phyloP scores from a whole-genome alignment of 805 yeast species.

The Ogataea methylovora region DNA sequence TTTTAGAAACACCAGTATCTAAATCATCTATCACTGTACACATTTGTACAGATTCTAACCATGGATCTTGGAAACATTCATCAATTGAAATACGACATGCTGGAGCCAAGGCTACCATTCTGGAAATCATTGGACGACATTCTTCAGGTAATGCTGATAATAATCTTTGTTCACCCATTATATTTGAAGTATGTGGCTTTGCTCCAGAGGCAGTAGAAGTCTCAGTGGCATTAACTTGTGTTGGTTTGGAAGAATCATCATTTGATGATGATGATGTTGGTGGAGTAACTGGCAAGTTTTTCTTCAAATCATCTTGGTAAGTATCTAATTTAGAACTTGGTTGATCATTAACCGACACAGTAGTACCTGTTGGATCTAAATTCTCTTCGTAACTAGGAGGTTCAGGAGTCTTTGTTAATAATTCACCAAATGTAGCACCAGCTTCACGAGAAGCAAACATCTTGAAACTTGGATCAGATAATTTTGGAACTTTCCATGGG shows the following conservation, averaged over 20 bases:
- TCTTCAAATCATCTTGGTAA: slow-evolving; percentile 8
- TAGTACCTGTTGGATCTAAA: slow-evolving; percentile 4
- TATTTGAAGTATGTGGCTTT: slow-evolving; percentile 51
- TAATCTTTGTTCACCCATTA: slow-evolving; percentile 66
- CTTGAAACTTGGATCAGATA: slow-evolving; percentile 75
- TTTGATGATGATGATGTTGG: slow-evolving; percentile 8
- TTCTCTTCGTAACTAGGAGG: slow-evolving; percentile 28
- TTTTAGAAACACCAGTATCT: slow-evolving; percentile 23
- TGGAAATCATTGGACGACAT: slow-evolving; percentile 56
- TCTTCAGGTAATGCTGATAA: slow-evolving; percentile 66
- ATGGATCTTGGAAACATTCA: slow-evolving; percentile 65
- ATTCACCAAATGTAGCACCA: slow-evolving; percentile 57
- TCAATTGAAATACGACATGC: slow-evolving; percentile 80
- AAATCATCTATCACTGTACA: slow-evolving; percentile 52
- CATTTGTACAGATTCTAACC: slow-evolving; percentile 59
- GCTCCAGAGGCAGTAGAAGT: slow-evolving; percentile 1
- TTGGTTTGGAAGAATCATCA: slow-evolving; percentile 20
- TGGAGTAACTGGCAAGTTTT: slow-evolving; percentile 2
- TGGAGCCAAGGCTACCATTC: slow-evolving; percentile 81
- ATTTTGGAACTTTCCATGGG: slow-evolving; percentile 91
- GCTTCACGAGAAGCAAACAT: slow-evolving; percentile 69
- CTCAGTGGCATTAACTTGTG: too few relatives aligned
- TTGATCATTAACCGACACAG: slow-evolving; percentile 3
- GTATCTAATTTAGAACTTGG: slow-evolving; percentile 4
- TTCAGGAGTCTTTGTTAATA: slow-evolving; percentile 48